Percentiles rank a stretch among this genome's conserved stretches.
These are phyloP conservation scores for Biscogniauxia sp. DNA, from an alignment of 2,329 filamentous ascomycete species.

Conservation along the genomic window DNA sequence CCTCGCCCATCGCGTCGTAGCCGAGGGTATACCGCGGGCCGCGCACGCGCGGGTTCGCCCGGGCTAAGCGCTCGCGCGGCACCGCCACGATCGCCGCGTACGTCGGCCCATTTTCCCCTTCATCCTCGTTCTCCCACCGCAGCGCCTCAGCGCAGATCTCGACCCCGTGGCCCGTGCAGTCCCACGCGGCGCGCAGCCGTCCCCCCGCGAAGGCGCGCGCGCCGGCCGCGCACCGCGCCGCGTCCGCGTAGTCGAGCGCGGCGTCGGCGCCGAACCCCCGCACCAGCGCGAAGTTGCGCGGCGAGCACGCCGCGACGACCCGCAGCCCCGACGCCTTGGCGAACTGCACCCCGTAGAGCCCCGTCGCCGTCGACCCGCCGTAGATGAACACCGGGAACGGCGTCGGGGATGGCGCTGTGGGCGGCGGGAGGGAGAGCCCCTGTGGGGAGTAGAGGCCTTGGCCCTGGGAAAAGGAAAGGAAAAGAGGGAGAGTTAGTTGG, in stretches of 20 bases:
- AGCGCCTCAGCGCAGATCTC: constrained; percentile 33
- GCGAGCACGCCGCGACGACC: constrained; percentile 40
- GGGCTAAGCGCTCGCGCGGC: constrained; percentile 37
- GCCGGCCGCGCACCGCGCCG: constrained; percentile 18
- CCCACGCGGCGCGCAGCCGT: constrained; percentile 32
- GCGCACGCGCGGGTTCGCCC: constrained; percentile 27
- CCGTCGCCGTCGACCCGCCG: constrained; percentile 53
- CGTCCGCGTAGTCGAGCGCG: constrained; percentile 33
- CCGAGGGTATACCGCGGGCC: constrained; percentile 33
- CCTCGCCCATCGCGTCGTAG: constrained; percentile 41
- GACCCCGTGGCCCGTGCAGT: constrained; percentile 33
- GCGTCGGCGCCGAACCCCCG: constrained; percentile 30
- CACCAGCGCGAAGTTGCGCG: constrained; percentile 36
- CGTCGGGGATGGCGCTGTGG: constrained; percentile 37
- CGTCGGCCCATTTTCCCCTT: constrained; percentile 5
- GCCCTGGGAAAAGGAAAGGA: constrained; percentile 28
- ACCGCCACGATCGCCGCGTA: constrained; percentile 42
- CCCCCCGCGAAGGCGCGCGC: constrained; percentile 22
- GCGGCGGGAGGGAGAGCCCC: constrained; percentile 43
- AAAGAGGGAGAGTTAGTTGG: no score
- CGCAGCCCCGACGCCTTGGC: constrained; percentile 40
- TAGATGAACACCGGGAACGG: constrained; percentile 43
- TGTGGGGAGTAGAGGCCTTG: constrained; percentile 45
- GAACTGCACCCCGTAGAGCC: constrained; percentile 48
- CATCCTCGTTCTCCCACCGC: not conserved